Base-by-base conservation (phyloP, 1,139 yeast genomes). In the Taphrina wiesneri region DNA sequence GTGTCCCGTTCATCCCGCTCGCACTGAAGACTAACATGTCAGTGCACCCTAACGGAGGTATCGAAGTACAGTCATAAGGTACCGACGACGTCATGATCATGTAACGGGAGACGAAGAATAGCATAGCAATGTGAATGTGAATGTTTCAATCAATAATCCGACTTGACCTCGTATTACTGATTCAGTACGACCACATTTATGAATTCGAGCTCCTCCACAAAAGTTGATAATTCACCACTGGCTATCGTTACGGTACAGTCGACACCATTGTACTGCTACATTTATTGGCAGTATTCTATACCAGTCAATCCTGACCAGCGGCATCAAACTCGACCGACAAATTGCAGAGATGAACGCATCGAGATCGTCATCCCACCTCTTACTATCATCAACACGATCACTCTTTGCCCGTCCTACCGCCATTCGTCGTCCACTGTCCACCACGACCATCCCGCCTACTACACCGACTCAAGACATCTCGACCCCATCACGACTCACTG, bases 1-100 rank as follows among this genome's bases (percentile, higher is more conserved):
- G 36, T 54, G 45, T 26, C 21, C 26, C 26, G n/a, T 43, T n/a
- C 7, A 11, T 43, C 17, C 47, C 21, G 47, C 47, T 43, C 11
- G n/a, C n/a, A 7, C 9, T 43, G 47, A 15, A 15, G 47, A 9
- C 19, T 11, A 17, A 7, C 17, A 11, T 1, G 1, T 11, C 17
- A 49, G 54, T 54, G 21, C 59, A 54, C 26, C 59, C 59, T 0
- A 54, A 54, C 34, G 59, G 59, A 7, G 59, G 59, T 28, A 54
- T 54, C 47, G 59, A 54, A 25, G 59, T 54, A n/a, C 59, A 54
- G 36, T 54, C 59, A 25, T 54, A 26, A 30, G 21, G n/a, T n/a
- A 2, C 5, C 2, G 6, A n/a, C n/a, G 1, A 6, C 34, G 43
- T n/a, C 19, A 39, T 19, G 43, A 39, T 39, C 19, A 39, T 19